Conservation (phyloP, 2,329 filamentous ascomycete genomes). For the Calonectria fujianensis region DNA sequence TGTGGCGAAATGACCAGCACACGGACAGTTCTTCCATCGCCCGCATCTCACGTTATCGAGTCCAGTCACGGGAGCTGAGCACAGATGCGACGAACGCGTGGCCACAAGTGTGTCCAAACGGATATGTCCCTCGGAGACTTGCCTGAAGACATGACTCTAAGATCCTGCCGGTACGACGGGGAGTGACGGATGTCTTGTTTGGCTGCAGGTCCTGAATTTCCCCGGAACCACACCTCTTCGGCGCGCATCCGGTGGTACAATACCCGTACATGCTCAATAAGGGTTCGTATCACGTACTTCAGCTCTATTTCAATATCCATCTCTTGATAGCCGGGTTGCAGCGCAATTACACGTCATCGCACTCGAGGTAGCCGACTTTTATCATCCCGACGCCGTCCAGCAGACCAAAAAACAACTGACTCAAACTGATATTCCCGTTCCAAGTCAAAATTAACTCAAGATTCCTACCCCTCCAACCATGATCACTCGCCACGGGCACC, state of each 20-base stretch:
- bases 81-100: slow-evolving; percentile 31
- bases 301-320: slow-evolving; percentile 16
- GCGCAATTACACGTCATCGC: background rate
- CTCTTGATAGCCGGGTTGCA: slow-evolving; percentile 5
- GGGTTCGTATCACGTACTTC: background rate
- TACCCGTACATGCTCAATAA: background rate
- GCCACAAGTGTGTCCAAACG: background rate
- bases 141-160: slow-evolving; percentile 2
- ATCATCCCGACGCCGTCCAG: background rate
- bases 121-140: slow-evolving; percentile 14
- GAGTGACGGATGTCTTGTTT: slow-evolving; percentile 15
- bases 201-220: slow-evolving; percentile 19
- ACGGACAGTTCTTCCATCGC: background rate
- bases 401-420: background rate
- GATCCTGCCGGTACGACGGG: slow-evolving; percentile 5
- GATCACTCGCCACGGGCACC: background rate
- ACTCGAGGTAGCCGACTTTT: background rate
- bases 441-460: background rate
- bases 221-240: slow-evolving; percentile 5
- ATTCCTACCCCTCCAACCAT: background rate
- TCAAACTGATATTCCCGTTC: background rate
- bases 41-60: slow-evolving; percentile 16
- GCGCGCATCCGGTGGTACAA: background rate
- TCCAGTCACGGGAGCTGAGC: background rate
- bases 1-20: slow-evolving; percentile 22